Conservation (phyloP, 2,329 filamentous ascomycete genomes). For the Ceratocystis lukuohia region DNA sequence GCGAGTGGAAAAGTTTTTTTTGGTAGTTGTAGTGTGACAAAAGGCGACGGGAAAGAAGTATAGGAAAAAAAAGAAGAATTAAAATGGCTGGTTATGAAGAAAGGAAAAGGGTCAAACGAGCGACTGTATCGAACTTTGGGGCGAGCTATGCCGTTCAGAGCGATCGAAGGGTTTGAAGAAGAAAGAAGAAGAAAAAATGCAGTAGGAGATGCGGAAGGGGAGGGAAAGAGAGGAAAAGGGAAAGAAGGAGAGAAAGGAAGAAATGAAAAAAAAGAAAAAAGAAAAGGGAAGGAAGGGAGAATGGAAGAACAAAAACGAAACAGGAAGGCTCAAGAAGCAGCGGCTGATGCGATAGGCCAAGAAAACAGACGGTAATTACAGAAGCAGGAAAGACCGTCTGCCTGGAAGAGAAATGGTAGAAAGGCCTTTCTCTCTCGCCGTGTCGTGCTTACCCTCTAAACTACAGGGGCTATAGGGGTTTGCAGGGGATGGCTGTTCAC, state of each 20-base stretch:
- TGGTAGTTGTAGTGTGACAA: neutral
- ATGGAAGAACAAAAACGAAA: neutral
- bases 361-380: neutral
- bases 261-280: neutral
- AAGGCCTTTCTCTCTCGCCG: no score
- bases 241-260: neutral
- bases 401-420: no score
- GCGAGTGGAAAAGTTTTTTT: neutral
- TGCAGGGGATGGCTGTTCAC: neutral
- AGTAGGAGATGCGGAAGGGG: neutral
- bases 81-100: neutral
- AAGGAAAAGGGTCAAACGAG: conserved; percentile 13
- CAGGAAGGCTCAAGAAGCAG: neutral
- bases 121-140: conserved; percentile 12
- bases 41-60: neutral
- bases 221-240: neutral
- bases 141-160: neutral
- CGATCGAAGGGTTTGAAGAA: neutral
- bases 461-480: neutral
- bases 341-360: neutral
- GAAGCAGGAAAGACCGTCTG: neutral
- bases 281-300: neutral
- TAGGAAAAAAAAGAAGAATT: conserved; percentile 6
- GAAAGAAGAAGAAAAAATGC: conserved; percentile 4
- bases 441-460: no score